These are phyloP conservation scores for Kodamaea plutei DNA, from an alignment of 1,139 yeast genomes.

Conservation along the genomic window DNA sequence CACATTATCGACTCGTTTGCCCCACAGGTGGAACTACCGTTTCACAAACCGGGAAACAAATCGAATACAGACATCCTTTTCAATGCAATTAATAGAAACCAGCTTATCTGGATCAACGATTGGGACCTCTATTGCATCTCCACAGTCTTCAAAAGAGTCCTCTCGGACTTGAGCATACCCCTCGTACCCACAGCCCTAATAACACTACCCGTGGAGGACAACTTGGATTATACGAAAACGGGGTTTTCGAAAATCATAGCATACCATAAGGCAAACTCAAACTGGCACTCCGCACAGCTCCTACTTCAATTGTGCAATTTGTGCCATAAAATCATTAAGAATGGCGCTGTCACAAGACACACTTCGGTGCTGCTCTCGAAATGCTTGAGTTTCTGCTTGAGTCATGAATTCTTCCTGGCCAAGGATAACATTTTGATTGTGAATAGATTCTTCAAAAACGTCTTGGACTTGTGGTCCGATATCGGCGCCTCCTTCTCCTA, in stretches of 20 bases:
- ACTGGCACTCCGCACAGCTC: conserved; percentile 16
- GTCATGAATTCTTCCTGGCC: conserved; percentile 47
- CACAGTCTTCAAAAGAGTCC: conserved; percentile 46
- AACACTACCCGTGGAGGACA: conserved; percentile 46
- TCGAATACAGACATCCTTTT: conserved; percentile 45
- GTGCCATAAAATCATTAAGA: conserved; percentile 30
- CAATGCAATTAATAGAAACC: conserved; percentile 53
- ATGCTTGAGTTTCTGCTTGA: conserved; percentile 47
- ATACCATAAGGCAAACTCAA: not conserved
- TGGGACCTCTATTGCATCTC: conserved; percentile 63
- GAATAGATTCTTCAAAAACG: conserved; percentile 46
- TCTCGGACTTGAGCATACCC: conserved; percentile 42
- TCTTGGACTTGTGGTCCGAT: conserved; percentile 42
- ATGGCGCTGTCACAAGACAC: conserved; percentile 39
- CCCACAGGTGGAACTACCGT: conserved; percentile 41
- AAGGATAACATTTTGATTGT: conserved; percentile 47
- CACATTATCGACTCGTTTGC: conserved; percentile 45
- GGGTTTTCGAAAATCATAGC: conserved; percentile 31
- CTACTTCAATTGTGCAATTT: conserved; percentile 41
- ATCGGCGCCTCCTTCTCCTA: conserved; percentile 7
- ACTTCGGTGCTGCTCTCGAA: conserved; percentile 43
- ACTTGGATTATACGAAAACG: conserved; percentile 32
- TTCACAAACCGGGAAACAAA: conserved; percentile 58
- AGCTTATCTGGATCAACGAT: conserved; percentile 53
- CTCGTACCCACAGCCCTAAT: conserved; percentile 43